phyloP scores from a whole-genome alignment of 805 yeast species.

The Monosporozyma yasuniensis region DNA sequence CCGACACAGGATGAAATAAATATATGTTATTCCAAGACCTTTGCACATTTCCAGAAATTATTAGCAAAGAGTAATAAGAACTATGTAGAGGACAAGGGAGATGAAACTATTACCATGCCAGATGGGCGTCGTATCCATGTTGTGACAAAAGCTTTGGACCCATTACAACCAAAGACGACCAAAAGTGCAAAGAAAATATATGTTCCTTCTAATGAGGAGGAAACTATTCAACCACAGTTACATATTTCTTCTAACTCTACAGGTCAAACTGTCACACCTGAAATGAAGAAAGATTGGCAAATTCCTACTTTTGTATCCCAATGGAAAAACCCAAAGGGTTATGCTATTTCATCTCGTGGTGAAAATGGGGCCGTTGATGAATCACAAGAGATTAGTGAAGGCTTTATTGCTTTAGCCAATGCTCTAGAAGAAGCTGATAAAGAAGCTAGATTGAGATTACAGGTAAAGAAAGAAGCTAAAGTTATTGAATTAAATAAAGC shows the following conservation, averaged over 20 bases:
- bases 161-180: constrained; percentile 67
- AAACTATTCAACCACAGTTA: constrained; percentile 3
- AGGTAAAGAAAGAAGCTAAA: constrained; percentile 41
- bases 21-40: constrained; percentile 47
- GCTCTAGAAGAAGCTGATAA: constrained; percentile 67
- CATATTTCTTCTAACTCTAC: not conserved
- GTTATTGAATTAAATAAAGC: constrained; percentile 32
- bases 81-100: constrained; percentile 24
- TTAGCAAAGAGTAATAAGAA: constrained; percentile 25
- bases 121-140: constrained; percentile 25
- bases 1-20: constrained; percentile 41
- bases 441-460: constrained; percentile 49
- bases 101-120: constrained; percentile 49
- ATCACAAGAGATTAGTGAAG: constrained; percentile 40
- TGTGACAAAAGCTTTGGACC: constrained; percentile 45
- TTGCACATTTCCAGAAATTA: constrained; percentile 23
- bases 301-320: constrained; percentile 89
- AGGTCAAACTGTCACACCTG: constrained; percentile 16
- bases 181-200: constrained; percentile 60
- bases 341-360: constrained; percentile 70
- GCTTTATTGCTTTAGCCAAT: constrained; percentile 52
- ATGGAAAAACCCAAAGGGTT: constrained; percentile 93
- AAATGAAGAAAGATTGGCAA: constrained; percentile 72
- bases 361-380: constrained; percentile 46
- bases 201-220: constrained; percentile 2